Base-by-base conservation (phyloP, 768 basidiomycete genomes). In the Suillus hirtellus region DNA sequence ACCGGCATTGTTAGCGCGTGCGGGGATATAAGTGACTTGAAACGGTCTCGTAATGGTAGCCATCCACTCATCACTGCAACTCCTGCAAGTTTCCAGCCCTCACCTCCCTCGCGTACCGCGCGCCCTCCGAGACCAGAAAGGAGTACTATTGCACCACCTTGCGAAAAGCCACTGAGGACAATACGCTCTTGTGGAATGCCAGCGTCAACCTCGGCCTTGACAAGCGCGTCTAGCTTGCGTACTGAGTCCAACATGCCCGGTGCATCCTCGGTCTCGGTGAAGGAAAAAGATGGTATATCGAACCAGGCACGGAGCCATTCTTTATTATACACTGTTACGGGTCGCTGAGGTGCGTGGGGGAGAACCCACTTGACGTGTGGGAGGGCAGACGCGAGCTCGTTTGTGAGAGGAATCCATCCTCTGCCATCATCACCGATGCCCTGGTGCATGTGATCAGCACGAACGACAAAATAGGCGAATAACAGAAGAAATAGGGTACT, bases 301-400 rank as follows among this genome's bases (percentile, higher is more conserved):
- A 92, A 95, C 91, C 92, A 93, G 40, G 86, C 84, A n/a, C 89
- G 86, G 89, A 93, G 92, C 59, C 70, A 69, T 77, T 86, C 82
- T 66, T 89, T 89, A 66, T 82, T 79, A 73, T 95, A 95, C 43
- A 90, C 86, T 17, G 86, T 92, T 31, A 97, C 88, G 8, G 86
- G 78, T 64, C 84, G 85, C 38, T 60, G 61, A 34, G 66, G 65
- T 65, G 67, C 65, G 42, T 71, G 65, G 15, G 68, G 64, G 31
- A 97, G 79, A 52, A 97, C 78, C 92, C 93, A 98, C 80, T 96
- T 95, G 64, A 96, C 80, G 71, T 95, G 89, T 14, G 82, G 79
- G 38, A 95, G 78, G 11, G 72, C 79, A 42, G 81, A 72, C 66
- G 81, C 80, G 69, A 95, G 82, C 81, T 85, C 84, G 62, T 87